phyloP scores from a whole-genome alignment of 2,329 filamentous ascomycete species.

The Botrytis hyacinthi region DNA sequence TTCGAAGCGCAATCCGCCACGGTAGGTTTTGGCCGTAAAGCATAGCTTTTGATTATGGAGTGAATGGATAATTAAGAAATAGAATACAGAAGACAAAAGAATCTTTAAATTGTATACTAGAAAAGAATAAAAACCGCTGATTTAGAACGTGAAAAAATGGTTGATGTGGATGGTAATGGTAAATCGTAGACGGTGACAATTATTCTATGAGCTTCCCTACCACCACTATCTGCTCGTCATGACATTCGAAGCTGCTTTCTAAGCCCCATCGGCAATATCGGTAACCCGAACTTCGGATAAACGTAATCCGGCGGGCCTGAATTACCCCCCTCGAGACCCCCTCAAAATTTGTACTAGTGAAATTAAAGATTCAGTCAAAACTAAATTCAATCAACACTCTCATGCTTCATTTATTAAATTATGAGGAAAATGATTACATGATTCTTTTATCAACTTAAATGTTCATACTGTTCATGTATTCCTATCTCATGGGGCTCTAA shows the following conservation, averaged over 20 bases:
- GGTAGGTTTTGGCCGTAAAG: conserved; percentile 62
- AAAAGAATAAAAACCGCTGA: neutral
- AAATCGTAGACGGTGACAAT: conserved; percentile 7
- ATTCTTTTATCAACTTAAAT: neutral
- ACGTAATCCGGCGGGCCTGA: conserved; percentile 3
- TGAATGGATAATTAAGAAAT: conserved; percentile 1
- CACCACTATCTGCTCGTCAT: conserved; percentile 18
- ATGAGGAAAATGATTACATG: neutral
- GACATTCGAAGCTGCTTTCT: conserved; percentile 19
- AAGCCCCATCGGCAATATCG: conserved; percentile 20
- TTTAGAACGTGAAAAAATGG: neutral
- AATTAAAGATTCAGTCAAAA: neutral
- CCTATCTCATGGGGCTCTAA: neutral
- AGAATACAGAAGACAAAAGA: conserved; percentile 1
- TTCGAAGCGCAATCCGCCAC: conserved; percentile 57
- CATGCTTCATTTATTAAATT: neutral
- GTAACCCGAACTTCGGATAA: conserved; percentile 14
- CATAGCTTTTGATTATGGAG: conserved; percentile 44
- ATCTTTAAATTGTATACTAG: neutral
- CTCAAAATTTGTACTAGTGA: neutral
- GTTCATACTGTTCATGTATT: neutral
- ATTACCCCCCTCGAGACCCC: neutral
- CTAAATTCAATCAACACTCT: neutral
- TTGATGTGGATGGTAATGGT: conserved; percentile 9
- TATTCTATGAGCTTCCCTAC: conserved; percentile 21